Percentiles rank a stretch among this genome's conserved stretches.
Evolutionary conservation across 2,329 filamentous ascomycete genomes (phyloP).

Genomic region (Calonectria henricotiae): DNA sequence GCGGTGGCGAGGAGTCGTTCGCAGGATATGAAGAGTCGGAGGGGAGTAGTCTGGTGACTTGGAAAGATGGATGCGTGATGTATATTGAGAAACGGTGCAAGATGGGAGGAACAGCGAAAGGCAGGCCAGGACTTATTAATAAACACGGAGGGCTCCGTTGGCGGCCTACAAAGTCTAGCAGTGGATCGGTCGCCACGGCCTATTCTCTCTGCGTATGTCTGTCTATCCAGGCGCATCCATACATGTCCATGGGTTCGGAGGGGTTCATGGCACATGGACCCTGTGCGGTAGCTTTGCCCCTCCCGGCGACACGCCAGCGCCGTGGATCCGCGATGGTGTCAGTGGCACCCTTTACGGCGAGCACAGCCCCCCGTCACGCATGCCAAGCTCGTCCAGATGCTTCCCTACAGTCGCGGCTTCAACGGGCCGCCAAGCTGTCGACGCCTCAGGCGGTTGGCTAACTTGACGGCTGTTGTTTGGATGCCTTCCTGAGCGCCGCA

Average conservation of each 20-base stretch:
- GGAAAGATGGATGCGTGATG: background rate
- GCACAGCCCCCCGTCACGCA: constrained; percentile 30
- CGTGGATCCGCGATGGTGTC: constrained; percentile 32
- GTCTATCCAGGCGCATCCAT: constrained; percentile 19
- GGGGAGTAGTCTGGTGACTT: background rate
- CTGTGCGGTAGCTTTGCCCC: constrained; percentile 15
- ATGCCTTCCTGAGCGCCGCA: background rate
- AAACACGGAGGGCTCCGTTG: constrained; percentile 8
- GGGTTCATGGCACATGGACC: constrained; percentile 23
- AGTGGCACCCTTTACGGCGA: constrained; percentile 23
- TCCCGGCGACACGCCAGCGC: constrained; percentile 13
- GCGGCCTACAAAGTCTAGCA: constrained; percentile 25
- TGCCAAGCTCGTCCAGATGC: constrained; percentile 27
- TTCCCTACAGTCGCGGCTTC: constrained; percentile 8
- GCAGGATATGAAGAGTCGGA: constrained; percentile 1
- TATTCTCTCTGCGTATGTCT: constrained; percentile 1
- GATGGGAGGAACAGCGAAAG: background rate
- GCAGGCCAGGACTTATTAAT: constrained; percentile 3
- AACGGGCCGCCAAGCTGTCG: constrained; percentile 21
- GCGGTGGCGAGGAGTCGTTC: constrained; percentile 2
- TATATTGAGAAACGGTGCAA: constrained; percentile 17
- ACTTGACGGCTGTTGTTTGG: constrained; percentile 1
- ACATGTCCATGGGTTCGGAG: constrained; percentile 11
- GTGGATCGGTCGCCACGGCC: constrained; percentile 23
- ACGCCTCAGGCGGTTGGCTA: constrained; percentile 17